phyloP scores from a whole-genome alignment of 129 eudicot species.

The Centrapalus pauciflorus region DNA sequence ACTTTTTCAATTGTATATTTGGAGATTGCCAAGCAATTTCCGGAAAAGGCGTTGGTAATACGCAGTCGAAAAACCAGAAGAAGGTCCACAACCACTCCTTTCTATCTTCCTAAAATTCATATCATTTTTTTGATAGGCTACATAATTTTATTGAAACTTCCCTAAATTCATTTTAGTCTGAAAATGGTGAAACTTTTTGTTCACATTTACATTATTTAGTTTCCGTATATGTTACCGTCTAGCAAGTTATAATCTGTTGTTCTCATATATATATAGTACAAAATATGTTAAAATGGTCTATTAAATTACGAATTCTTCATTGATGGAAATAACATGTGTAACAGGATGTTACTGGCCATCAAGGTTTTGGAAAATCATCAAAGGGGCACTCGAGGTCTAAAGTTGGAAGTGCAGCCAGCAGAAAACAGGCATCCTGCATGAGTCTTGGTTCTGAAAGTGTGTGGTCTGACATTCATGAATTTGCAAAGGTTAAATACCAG shows the following conservation, averaged over 20 bases:
- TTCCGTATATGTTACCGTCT: too few species aligned
- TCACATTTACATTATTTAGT: too few species aligned
- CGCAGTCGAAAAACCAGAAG: slow-evolving; percentile 49
- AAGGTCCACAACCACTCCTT: slow-evolving; percentile 42
- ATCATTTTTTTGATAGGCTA: too few species aligned
- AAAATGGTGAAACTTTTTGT: too few species aligned
- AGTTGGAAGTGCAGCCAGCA: slow-evolving; percentile 39
- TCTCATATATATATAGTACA: too few species aligned
- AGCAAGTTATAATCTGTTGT: too few species aligned
- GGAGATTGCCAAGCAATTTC: slow-evolving; percentile 60
- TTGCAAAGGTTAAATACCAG: slow-evolving; percentile 91
- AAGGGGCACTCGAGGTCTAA: slow-evolving; percentile 51
- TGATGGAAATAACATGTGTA: slow-evolving; percentile 9
- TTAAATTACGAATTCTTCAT: too few species aligned
- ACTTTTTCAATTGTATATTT: slow-evolving; percentile 75
- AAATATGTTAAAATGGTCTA: too few species aligned
- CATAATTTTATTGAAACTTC: too few species aligned
- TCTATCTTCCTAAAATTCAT: background rate
- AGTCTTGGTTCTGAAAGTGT: slow-evolving; percentile 59
- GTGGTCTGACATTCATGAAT: slow-evolving; percentile 79
- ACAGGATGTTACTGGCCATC: slow-evolving; percentile 55
- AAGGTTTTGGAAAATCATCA: slow-evolving; percentile 50
- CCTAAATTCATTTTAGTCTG: too few species aligned
- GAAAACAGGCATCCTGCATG: slow-evolving; percentile 43
- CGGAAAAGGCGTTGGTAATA: slow-evolving; percentile 39